A percentile compares a stretch with the other conserved stretches of the same genome.
Evolutionary conservation across 805 yeast species (phyloP).

Genomic region (Candida michaelii): DNA sequence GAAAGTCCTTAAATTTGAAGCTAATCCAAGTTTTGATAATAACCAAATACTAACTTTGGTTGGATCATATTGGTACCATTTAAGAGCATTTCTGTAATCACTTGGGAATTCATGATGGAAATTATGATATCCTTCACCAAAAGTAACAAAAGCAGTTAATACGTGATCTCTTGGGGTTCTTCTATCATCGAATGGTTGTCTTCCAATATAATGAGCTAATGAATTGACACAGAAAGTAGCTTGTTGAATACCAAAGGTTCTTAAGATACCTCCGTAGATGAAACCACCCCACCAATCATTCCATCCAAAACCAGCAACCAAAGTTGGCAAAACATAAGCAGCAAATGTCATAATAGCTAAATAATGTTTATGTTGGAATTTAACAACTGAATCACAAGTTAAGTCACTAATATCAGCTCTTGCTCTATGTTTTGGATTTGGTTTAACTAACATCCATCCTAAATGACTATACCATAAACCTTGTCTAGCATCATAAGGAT

Average conservation of each 20-base stretch:
- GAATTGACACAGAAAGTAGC: conserved; percentile 87
- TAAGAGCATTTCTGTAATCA: conserved; percentile 83
- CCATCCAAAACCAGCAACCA: conserved; percentile 58
- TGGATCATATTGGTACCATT: conserved; percentile 88
- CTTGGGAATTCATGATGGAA: conserved; percentile 91
- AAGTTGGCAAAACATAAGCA: conserved; percentile 65
- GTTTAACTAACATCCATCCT: conserved; percentile 82
- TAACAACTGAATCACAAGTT: conserved; percentile 73
- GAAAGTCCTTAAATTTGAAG: conserved; percentile 72
- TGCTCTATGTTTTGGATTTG: conserved; percentile 80
- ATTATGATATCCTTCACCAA: conserved; percentile 89
- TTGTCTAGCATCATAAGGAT: conserved; percentile 81
- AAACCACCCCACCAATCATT: conserved; percentile 69
- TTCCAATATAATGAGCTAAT: conserved; percentile 83
- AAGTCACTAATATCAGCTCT: conserved; percentile 80
- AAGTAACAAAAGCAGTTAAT: conserved; percentile 76
- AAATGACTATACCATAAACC: conserved; percentile 84
- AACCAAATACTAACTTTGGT: conserved; percentile 64
- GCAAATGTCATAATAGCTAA: conserved; percentile 55
- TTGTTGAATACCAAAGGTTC: conserved; percentile 72
- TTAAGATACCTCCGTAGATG: conserved; percentile 70
- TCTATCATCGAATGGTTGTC: conserved; percentile 82
- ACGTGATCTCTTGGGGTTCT: conserved; percentile 85
- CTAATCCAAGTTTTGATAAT: conserved; percentile 64
- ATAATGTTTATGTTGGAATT: conserved; percentile 82